phyloP scores from a whole-genome alignment of 495 filamentous ascomycete species.

The Apodospora peruviana region DNA sequence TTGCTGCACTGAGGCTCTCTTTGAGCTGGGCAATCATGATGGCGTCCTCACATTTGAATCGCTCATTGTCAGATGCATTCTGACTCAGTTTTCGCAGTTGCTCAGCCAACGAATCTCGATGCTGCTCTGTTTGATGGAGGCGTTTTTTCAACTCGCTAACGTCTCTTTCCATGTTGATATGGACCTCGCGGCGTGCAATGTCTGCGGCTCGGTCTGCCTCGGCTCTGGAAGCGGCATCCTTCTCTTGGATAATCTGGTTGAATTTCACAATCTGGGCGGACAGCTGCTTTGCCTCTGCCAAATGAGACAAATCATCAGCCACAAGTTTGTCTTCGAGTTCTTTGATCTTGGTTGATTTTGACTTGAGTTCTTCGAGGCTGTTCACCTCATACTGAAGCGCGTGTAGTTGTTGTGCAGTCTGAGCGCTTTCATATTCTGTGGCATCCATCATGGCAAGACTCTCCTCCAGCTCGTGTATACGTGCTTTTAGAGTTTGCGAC shows the following conservation, averaged over 20 bases:
- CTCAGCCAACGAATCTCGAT: not conserved
- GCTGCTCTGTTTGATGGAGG: conserved; percentile 3
- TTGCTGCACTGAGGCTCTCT: conserved; percentile 2
- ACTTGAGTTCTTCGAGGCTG: conserved; percentile 6
- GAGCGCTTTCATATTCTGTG: not conserved
- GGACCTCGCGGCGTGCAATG: conserved; percentile 4
- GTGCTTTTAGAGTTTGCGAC: conserved; percentile 2
- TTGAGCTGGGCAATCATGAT: conserved; percentile 8
- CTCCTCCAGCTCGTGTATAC: conserved; percentile 16
- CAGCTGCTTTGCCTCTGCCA: conserved; percentile 6
- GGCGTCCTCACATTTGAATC: conserved; percentile 5
- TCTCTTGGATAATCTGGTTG: conserved; percentile 12
- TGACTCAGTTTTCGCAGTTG: conserved; percentile 7
- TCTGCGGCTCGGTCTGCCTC: not conserved
- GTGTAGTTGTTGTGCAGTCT: conserved; percentile 5
- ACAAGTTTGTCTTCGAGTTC: conserved; percentile 13
- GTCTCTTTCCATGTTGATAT: conserved; percentile 9
- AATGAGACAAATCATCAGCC: conserved; percentile 6
- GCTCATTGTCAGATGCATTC: conserved; percentile 3
- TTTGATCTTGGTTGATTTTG: conserved; percentile 5
- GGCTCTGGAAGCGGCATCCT: conserved; percentile 4
- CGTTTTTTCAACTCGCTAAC: conserved; percentile 1
- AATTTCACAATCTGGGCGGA: conserved; percentile 11
- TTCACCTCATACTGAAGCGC: not conserved
- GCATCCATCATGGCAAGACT: conserved; percentile 7